Conservation (phyloP, 192 early-diverging fungal genomes). For the Linnemannia schmuckeri region DNA sequence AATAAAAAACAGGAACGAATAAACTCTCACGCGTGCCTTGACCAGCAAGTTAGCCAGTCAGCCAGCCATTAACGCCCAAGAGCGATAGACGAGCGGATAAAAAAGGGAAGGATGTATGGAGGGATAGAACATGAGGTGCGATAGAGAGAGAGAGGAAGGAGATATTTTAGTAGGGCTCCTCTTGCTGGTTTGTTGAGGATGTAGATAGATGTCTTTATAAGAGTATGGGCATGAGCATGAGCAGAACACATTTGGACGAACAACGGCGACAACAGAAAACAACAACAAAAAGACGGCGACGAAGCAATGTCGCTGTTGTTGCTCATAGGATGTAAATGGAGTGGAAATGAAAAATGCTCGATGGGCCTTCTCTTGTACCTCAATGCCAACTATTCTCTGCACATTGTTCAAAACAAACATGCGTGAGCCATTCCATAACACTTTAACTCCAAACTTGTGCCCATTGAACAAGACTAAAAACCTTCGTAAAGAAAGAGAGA, state of each 20-base stretch:
- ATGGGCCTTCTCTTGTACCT: neutral
- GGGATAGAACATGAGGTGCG: neutral
- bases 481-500: neutral
- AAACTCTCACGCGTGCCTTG: neutral
- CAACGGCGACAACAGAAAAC: neutral
- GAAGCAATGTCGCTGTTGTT: neutral
- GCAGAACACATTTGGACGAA: neutral
- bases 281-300: neutral
- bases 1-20: neutral
- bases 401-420: neutral
- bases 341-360: neutral
- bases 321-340: neutral
- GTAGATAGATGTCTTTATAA: neutral
- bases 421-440: neutral
- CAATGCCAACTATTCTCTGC: neutral
- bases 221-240: neutral
- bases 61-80: neutral
- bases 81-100: neutral
- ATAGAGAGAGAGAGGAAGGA: neutral
- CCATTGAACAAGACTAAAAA: neutral
- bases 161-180: neutral
- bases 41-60: neutral
- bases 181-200: neutral
- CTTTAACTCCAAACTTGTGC: neutral
- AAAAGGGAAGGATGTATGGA: neutral